A percentile compares a stretch with the other conserved stretches of the same genome.
These are phyloP conservation scores for Rhodomyrtus tomentosa DNA, from an alignment of 345 rosid species.

Conservation along the genomic window DNA sequence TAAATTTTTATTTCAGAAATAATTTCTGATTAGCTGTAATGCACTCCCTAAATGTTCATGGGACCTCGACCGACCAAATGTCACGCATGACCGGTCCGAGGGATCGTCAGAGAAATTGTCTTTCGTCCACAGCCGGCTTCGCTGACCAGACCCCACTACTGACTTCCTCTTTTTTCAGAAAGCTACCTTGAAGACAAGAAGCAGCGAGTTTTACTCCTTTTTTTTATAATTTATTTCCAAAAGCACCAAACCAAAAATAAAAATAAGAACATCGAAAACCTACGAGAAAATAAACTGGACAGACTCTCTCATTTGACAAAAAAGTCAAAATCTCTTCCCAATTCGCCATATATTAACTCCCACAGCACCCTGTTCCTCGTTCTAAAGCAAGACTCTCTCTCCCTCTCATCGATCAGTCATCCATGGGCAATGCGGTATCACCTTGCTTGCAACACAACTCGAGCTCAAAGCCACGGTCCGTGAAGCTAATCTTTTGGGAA, in stretches of 20 bases:
- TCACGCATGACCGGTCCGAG: not conserved
- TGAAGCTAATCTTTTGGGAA: constrained; percentile 24
- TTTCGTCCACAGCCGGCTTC: not conserved
- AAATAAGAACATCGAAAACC: not conserved
- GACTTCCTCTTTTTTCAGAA: not conserved
- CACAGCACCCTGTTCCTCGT: not conserved
- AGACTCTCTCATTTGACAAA: not conserved
- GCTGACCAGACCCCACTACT: not conserved
- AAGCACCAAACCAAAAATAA: not conserved
- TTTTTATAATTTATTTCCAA: not conserved
- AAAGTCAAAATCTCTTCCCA: not conserved
- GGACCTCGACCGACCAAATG: not conserved
- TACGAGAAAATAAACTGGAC: not conserved
- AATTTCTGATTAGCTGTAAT: too few relatives aligned
- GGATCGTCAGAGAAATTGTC: not conserved
- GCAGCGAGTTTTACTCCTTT: not conserved
- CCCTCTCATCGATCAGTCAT: not conserved
- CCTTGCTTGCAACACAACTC: constrained; percentile 10
- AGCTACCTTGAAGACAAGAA: not conserved
- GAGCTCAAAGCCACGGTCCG: not conserved
- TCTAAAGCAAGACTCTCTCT: not conserved
- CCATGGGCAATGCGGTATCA: constrained; percentile 23
- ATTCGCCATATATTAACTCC: not conserved
- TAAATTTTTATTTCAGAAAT: too few relatives aligned
- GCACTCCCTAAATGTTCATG: too few relatives aligned